Conservation (phyloP, 768 basidiomycete species). For the Hygrocybe coccinea region DNA sequence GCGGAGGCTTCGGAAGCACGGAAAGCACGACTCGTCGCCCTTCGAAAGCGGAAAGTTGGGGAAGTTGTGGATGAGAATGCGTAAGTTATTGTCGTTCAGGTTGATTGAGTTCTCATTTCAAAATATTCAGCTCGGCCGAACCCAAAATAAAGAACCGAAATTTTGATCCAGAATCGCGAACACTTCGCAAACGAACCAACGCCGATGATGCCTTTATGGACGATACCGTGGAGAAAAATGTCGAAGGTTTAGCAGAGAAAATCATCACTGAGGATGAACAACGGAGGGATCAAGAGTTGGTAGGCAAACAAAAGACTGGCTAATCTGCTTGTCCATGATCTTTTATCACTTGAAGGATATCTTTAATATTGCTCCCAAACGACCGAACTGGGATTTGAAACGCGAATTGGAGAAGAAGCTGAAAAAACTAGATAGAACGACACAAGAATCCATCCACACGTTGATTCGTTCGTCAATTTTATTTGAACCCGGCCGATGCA, state of each 20-base stretch:
- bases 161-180: slow-evolving; percentile 86
- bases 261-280: slow-evolving; percentile 87
- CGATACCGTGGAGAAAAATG: slow-evolving; percentile 85
- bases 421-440: slow-evolving; percentile 82
- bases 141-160: slow-evolving; percentile 68
- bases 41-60: slow-evolving; percentile 68
- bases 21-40: slow-evolving; percentile 73
- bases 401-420: slow-evolving; percentile 89
- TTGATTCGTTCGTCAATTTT: slow-evolving; percentile 70
- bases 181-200: slow-evolving; percentile 59
- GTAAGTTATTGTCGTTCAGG: slow-evolving; percentile 25
- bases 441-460: slow-evolving; percentile 87
- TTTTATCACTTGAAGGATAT: slow-evolving; percentile 59
- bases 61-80: slow-evolving; percentile 41
- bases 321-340: not conserved
- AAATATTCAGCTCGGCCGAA: slow-evolving; percentile 30
- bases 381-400: slow-evolving; percentile 94
- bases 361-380: slow-evolving; percentile 96
- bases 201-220: slow-evolving; percentile 52
- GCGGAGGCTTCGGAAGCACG: slow-evolving; percentile 75
- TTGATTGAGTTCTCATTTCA: not conserved
- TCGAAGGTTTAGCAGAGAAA: slow-evolving; percentile 76
- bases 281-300: slow-evolving; percentile 81
- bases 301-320: slow-evolving; percentile 34
- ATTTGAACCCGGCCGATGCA: not conserved